These are phyloP conservation scores for Torulaspora pretoriensis DNA, from an alignment of 1,139 yeast genomes.

Conservation along the genomic window DNA sequence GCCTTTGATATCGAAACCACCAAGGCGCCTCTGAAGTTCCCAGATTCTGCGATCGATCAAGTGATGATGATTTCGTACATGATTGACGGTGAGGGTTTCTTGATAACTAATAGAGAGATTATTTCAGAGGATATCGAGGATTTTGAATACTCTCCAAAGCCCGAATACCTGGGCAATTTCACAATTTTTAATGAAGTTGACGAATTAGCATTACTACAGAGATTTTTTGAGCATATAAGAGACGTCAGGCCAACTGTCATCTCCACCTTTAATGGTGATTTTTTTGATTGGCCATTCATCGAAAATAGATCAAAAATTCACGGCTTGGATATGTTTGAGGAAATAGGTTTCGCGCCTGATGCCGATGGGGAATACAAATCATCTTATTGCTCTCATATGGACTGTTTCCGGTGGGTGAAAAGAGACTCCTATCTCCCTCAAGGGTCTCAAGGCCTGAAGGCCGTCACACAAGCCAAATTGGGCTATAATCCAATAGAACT, in stretches of 20 bases:
- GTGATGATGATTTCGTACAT: slow-evolving; percentile 99
- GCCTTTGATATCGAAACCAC: slow-evolving; percentile 99
- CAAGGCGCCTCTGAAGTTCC: slow-evolving; percentile 92
- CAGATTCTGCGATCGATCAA: slow-evolving; percentile 89
- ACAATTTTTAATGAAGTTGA: slow-evolving; percentile 86
- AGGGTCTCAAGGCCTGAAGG: slow-evolving; percentile 97
- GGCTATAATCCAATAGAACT: slow-evolving; percentile 96
- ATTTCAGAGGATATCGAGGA: slow-evolving; percentile 93
- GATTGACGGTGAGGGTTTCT: slow-evolving; percentile 96
- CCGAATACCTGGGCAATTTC: slow-evolving; percentile 89
- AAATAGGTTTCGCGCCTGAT: slow-evolving; percentile 91
- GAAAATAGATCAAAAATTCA: slow-evolving; percentile 81
- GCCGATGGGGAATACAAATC: slow-evolving; percentile 91
- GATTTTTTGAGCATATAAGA: slow-evolving; percentile 86
- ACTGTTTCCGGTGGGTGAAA: slow-evolving; percentile 97
- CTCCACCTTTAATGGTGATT: slow-evolving; percentile 97
- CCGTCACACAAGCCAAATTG: slow-evolving; percentile 91
- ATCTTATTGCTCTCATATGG: slow-evolving; percentile 93
- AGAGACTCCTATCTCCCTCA: slow-evolving; percentile 97
- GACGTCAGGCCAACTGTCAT: slow-evolving; percentile 91
- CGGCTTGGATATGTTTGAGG: slow-evolving; percentile 84
- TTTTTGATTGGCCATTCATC: slow-evolving; percentile 98
- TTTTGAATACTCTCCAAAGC: slow-evolving; percentile 95
- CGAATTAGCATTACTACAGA: slow-evolving; percentile 66
- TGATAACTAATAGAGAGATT: slow-evolving; percentile 91